Percentiles rank a stretch among this genome's conserved stretches.
Conservation (phyloP, 2,329 filamentous ascomycete species). For the Diplocarpon mali region DNA sequence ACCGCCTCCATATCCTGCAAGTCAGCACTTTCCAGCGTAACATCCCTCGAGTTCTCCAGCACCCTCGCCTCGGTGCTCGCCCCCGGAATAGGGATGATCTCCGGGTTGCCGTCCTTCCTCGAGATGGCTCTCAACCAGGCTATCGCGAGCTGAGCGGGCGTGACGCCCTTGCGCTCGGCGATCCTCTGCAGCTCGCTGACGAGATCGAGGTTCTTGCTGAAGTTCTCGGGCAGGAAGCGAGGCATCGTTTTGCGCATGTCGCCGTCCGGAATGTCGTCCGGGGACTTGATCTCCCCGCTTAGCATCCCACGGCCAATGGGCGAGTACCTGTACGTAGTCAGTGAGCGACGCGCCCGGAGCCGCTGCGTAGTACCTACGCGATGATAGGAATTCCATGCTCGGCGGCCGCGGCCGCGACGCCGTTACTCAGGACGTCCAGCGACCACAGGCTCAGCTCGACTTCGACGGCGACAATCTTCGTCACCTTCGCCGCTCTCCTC, state of each 20-base stretch:
- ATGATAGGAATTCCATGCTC: constrained; percentile 58
- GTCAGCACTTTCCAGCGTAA: constrained; percentile 40
- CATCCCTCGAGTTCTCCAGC: constrained; percentile 45
- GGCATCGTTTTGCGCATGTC: constrained; percentile 48
- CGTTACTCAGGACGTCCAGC: constrained; percentile 28
- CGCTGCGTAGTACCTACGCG: constrained; percentile 30
- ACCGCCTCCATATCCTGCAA: constrained; percentile 39
- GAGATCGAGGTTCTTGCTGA: constrained; percentile 53
- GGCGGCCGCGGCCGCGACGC: constrained; percentile 38
- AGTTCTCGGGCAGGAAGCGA: constrained; percentile 51
- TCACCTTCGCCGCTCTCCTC: constrained; percentile 29
- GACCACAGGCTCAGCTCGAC: constrained; percentile 34
- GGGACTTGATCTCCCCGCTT: constrained; percentile 38
- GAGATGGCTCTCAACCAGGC: constrained; percentile 36
- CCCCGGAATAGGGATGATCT: constrained; percentile 56
- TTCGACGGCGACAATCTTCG: constrained; percentile 36
- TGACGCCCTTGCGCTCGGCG: constrained; percentile 48
- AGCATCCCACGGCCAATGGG: constrained; percentile 55
- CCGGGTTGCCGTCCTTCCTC: constrained; percentile 22
- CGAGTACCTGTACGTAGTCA: constrained; percentile 39
- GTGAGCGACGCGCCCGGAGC: neutral
- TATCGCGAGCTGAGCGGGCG: constrained; percentile 53
- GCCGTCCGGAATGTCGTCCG: constrained; percentile 43
- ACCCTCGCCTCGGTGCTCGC: constrained; percentile 45
- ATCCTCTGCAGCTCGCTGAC: constrained; percentile 45